Conservation (phyloP, 345 rosid genomes). For the Clarkia xantiana region DNA sequence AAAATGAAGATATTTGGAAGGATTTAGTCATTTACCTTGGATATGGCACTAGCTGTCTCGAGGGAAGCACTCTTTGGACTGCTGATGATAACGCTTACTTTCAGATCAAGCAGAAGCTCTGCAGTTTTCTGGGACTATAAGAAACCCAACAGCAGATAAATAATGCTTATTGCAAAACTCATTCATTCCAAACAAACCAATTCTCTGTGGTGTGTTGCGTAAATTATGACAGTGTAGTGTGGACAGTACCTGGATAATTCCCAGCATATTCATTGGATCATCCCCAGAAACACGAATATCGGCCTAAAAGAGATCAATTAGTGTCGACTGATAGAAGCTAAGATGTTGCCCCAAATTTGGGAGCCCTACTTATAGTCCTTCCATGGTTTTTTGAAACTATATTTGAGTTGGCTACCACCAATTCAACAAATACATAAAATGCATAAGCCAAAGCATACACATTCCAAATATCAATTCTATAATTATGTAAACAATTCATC, state of each 20-base stretch:
- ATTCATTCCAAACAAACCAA: neutral
- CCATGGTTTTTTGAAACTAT: no score
- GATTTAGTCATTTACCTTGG: conserved; percentile 24
- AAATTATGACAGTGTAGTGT: neutral
- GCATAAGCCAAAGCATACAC: no score
- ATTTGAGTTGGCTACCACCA: no score
- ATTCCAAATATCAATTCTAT: no score
- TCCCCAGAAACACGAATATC: conserved; percentile 19
- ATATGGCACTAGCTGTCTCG: conserved; percentile 48
- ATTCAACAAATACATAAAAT: no score
- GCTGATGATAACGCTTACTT: conserved; percentile 46
- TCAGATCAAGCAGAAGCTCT: conserved; percentile 79
- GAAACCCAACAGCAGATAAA: conserved; percentile 1
- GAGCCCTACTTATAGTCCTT: neutral
- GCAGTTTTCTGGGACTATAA: conserved; percentile 77
- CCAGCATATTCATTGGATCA: conserved; percentile 67
- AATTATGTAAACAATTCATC: no score
- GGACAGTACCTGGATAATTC: conserved; percentile 82
- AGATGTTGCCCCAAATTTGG: neutral
- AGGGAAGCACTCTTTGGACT: conserved; percentile 38
- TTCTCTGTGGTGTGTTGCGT: neutral
- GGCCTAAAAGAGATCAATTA: conserved; percentile 19
- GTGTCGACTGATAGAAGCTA: neutral
- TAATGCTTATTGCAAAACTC: conserved; percentile 24
- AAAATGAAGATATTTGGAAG: no score